These are phyloP conservation scores for Amanita exitialis DNA, from an alignment of 768 basidiomycete species.

Conservation along the genomic window DNA sequence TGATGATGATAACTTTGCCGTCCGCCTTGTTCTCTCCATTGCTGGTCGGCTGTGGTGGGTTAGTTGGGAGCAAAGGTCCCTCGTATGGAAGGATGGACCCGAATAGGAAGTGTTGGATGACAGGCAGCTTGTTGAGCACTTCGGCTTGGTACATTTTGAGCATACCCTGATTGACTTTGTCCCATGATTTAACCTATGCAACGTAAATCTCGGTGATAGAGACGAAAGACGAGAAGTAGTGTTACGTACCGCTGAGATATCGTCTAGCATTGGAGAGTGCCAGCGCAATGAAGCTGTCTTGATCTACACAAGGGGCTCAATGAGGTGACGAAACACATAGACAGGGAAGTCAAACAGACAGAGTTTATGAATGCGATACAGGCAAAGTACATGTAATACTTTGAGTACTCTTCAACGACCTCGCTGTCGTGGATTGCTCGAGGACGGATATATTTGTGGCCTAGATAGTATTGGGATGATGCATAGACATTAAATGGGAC, in stretches of 20 bases:
- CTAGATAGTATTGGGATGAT: constrained; percentile 23
- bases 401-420: constrained; percentile 84
- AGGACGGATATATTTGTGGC: constrained; percentile 84
- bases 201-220: neutral
- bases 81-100: constrained; percentile 70
- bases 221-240: neutral
- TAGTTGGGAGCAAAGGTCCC: constrained; percentile 36
- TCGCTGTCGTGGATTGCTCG: constrained; percentile 90
- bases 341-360: constrained; percentile 30
- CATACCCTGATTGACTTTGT: constrained; percentile 94
- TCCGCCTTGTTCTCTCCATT: neutral
- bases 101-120: constrained; percentile 94
- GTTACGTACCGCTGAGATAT: constrained; percentile 71
- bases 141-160: constrained; percentile 97
- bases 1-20: constrained; percentile 18
- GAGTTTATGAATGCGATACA: constrained; percentile 96
- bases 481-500: neutral
- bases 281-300: constrained; percentile 93
- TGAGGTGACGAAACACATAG: neutral
- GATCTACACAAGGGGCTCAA: constrained; percentile 38
- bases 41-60: constrained; percentile 1
- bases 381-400: constrained; percentile 94
- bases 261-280: constrained; percentile 99
- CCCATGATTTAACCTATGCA: constrained; percentile 78
- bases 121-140: constrained; percentile 90